Percentiles rank a stretch among this genome's conserved stretches.
Evolutionary conservation across 176 grass and related monocot species (phyloP).

Genomic region (Hyparrhenia diplandra): DNA sequence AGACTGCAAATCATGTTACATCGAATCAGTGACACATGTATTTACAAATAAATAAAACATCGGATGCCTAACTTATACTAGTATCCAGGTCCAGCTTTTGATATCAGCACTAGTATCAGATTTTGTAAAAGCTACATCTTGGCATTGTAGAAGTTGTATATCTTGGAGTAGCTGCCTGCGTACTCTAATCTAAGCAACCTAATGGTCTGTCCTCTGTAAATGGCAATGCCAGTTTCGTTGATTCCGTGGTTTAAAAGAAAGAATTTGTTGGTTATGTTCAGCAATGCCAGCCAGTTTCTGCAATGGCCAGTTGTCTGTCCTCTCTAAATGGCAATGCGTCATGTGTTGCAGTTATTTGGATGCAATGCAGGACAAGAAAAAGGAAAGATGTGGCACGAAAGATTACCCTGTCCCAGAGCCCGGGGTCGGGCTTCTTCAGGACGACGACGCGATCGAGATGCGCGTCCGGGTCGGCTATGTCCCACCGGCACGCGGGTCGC

Average conservation of each 20-base stretch:
- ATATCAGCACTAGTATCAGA: background rate
- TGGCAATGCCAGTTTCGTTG: background rate
- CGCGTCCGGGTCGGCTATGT: slow-evolving; percentile 74
- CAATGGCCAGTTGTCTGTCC: background rate
- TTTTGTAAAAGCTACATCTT: background rate
- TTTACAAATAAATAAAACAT: background rate
- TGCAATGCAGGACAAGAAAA: background rate
- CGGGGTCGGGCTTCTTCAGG: slow-evolving; percentile 76
- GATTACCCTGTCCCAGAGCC: slow-evolving; percentile 79
- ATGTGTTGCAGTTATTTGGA: slow-evolving; percentile 10
- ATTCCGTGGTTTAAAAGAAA: background rate
- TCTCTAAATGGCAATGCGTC: slow-evolving; percentile 43
- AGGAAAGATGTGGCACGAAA: slow-evolving; percentile 7
- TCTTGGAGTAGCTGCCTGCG: background rate
- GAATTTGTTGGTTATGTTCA: background rate
- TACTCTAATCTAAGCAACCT: background rate
- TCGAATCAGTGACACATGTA: background rate
- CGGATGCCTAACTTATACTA: background rate
- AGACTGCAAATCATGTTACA: slow-evolving; percentile 55
- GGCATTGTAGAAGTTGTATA: background rate
- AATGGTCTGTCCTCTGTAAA: too few relatives aligned
- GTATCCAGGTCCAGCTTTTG: background rate
- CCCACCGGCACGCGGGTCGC: slow-evolving; percentile 75
- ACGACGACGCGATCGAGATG: slow-evolving; percentile 73
- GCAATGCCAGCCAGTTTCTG: background rate